phyloP scores from a whole-genome alignment of 495 filamentous ascomycete species.

The Platismatia glauca region DNA sequence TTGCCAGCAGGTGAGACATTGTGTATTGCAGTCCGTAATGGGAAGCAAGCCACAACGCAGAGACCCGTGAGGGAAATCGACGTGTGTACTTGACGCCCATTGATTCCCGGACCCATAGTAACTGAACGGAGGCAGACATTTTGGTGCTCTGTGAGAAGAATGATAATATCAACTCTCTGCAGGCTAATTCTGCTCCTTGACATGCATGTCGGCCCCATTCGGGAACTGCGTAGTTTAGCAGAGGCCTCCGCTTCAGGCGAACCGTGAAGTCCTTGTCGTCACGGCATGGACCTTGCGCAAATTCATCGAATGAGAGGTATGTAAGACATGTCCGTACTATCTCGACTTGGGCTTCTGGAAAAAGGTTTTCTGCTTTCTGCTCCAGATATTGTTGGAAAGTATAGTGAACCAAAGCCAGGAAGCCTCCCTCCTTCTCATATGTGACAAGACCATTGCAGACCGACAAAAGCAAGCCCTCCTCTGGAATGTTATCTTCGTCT shows the following conservation, averaged over 20 bases:
- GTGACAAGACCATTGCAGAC: slow-evolving; percentile 24
- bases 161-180: neutral
- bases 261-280: neutral
- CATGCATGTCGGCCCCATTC: neutral
- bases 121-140: neutral
- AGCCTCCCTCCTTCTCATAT: slow-evolving; percentile 10
- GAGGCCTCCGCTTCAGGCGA: neutral
- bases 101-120: neutral
- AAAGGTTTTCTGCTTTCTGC: neutral
- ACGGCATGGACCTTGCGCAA: slow-evolving; percentile 3
- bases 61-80: neutral
- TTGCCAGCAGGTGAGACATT: neutral
- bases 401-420: slow-evolving; percentile 21
- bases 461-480: slow-evolving; percentile 10
- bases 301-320: slow-evolving; percentile 27
- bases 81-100: neutral
- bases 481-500: slow-evolving; percentile 19
- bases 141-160: neutral
- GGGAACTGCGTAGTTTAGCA: neutral
- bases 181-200: neutral
- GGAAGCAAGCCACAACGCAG: neutral
- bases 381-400: slow-evolving; percentile 24
- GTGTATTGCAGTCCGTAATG: neutral
- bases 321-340: slow-evolving; percentile 27
- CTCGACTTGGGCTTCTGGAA: slow-evolving; percentile 25